Percentiles rank a stretch among this genome's conserved stretches.
Evolutionary conservation across 2,329 filamentous ascomycete species (phyloP).

Genomic region (Lachnellula arida): DNA sequence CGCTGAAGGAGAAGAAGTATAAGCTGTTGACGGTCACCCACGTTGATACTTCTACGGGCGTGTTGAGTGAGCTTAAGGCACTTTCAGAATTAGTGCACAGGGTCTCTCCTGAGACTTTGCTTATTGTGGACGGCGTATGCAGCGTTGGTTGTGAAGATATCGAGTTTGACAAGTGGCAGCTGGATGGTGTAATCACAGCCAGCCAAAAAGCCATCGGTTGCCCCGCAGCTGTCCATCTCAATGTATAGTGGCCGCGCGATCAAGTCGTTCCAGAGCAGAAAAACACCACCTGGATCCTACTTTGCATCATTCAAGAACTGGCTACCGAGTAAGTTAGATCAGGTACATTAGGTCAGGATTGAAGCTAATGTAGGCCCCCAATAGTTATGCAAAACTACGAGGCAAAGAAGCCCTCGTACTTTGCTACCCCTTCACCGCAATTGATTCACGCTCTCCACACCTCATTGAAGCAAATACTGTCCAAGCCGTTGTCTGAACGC

Average conservation of each 20-base stretch:
- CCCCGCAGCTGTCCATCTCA: conserved; percentile 84
- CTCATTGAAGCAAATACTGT: conserved; percentile 75
- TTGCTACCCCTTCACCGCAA: conserved; percentile 93
- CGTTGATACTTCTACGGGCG: conserved; percentile 95
- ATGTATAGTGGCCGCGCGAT: conserved; percentile 91
- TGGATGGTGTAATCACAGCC: conserved; percentile 90
- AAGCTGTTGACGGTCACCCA: conserved; percentile 94
- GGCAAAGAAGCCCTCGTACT: conserved; percentile 95
- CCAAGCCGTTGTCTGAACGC: conserved; percentile 73
- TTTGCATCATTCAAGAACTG: conserved; percentile 98
- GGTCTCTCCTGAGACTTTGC: conserved; percentile 84
- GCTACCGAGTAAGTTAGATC: conserved; percentile 66
- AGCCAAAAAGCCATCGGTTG: conserved; percentile 96
- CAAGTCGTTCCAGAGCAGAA: conserved; percentile 71
- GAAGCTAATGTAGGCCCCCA: background rate
- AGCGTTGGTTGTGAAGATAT: conserved; percentile 96
- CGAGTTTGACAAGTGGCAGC: conserved; percentile 87
- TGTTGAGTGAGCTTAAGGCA: conserved; percentile 83
- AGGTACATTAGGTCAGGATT: background rate
- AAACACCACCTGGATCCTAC: conserved; percentile 79
- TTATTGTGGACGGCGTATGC: conserved; percentile 95
- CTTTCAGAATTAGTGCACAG: conserved; percentile 77
- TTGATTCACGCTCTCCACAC: conserved; percentile 91
- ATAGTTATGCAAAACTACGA: conserved; percentile 98
- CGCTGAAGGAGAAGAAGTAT: conserved; percentile 85